Base-by-base conservation (phyloP, 768 basidiomycete species). In the Fomitopsis pulvina region DNA sequence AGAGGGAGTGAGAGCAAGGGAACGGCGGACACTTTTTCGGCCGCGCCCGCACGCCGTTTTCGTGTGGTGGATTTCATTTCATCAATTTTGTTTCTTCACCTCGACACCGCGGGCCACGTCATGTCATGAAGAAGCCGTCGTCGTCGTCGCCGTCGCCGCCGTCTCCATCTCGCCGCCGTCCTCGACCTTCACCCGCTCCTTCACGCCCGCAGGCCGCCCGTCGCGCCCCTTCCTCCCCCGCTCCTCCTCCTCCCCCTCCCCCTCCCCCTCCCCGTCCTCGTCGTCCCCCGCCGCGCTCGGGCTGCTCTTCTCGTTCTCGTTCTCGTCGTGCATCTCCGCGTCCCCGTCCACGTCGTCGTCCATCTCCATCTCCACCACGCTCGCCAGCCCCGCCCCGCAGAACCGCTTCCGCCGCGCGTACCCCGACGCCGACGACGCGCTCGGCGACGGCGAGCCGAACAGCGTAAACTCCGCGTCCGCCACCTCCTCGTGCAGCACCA, bases 361-460 rank as follows among this genome's bases (percentile, higher is more conserved):
- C 49, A 55, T 54, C 28, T 63, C 66, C 63, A 63, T 61, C 53
- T 63, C 65, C 41, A 61, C 65, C 57, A 68, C 62, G 48, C 53
- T 63, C 52, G 60, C 58, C 34, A 64, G 52, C 57, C 57, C 60
- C 51, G 60, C 60, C 40, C 61, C 58, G 30, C 50, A 49, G 55
- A 62, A 61, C 56, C 48, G 57, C 48, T 54, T 59, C 54, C 51
- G 53, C 51, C 46, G 44, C 50, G 54, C 53, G 40, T 41, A 53
- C 54, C 14, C 46, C 24, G 37, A 52, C 14, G 45, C 37, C 21
- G 40, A 34, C 34, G 46, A 11, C 42, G 52, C 26, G 27, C 38
- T 38, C 29, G 24, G 29, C 28, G 20, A 27, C 48, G 49, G 43
- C 50, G 22, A 50, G 56, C 42, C 55, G 45, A 41, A 45, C 28